These are phyloP conservation scores for Aquilaria malaccensis DNA, from an alignment of 345 rosid genomes.

Conservation along the genomic window DNA sequence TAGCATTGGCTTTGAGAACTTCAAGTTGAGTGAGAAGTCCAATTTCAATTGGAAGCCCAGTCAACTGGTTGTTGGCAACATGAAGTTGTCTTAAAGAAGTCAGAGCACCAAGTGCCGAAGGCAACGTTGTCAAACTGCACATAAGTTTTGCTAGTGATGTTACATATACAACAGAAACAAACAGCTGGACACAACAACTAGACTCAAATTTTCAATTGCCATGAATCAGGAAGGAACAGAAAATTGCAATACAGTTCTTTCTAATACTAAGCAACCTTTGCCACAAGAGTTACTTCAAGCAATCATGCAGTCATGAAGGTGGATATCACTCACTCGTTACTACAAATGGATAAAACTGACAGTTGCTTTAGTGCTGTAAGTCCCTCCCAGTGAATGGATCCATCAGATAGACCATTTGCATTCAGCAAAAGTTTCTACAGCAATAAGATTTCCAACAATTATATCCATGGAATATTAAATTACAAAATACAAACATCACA, in stretches of 20 bases:
- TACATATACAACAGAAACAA: neutral
- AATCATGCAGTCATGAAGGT: neutral
- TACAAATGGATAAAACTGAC: slow-evolving; percentile 53
- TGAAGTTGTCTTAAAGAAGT: slow-evolving; percentile 62
- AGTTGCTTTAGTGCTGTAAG: slow-evolving; percentile 48
- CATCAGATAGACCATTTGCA: slow-evolving; percentile 56
- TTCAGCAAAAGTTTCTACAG: slow-evolving; percentile 59
- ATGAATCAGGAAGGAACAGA: neutral
- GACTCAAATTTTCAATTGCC: slow-evolving; percentile 1
- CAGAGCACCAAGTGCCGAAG: slow-evolving; percentile 50
- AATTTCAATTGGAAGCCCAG: slow-evolving; percentile 59
- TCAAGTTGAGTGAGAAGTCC: slow-evolving; percentile 64
- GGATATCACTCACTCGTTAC: slow-evolving; percentile 47
- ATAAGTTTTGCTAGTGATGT: slow-evolving; percentile 4
- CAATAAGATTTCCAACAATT: slow-evolving; percentile 10
- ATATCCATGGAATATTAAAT: neutral
- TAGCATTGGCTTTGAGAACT: slow-evolving; percentile 66
- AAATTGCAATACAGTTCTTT: no score
- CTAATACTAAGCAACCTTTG: no score
- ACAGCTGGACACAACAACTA: no score
- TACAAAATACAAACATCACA: neutral
- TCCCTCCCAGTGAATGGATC: slow-evolving; percentile 71
- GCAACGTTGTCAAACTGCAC: slow-evolving; percentile 66
- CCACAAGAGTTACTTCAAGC: no score
- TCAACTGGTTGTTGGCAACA: slow-evolving; percentile 60